Evolutionary conservation across 2,329 filamentous ascomycete species (phyloP).

Genomic region (Canariomyces notabilis): DNA sequence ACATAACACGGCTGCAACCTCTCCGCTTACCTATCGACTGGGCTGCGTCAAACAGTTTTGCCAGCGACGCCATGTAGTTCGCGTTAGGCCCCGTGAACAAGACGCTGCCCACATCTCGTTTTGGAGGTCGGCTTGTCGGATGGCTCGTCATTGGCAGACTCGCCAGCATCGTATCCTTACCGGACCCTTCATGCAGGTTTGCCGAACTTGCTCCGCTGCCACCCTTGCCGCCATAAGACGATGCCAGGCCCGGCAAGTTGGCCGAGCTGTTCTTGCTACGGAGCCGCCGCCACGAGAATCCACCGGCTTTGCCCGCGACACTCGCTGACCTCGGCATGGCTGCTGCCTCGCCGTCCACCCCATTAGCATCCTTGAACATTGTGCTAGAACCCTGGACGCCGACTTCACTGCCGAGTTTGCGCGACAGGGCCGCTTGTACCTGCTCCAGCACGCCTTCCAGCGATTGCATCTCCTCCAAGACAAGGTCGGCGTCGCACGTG

Average conservation of each 20-base stretch:
- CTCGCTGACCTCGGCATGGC: slow-evolving; percentile 52
- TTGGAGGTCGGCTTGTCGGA: slow-evolving; percentile 62
- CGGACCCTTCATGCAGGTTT: slow-evolving; percentile 37
- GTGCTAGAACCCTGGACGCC: slow-evolving; percentile 69
- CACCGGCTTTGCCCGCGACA: slow-evolving; percentile 67
- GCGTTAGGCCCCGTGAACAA: slow-evolving; percentile 79
- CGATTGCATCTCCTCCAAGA: slow-evolving; percentile 89
- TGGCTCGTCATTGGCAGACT: slow-evolving; percentile 72
- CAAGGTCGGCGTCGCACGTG: slow-evolving; percentile 82
- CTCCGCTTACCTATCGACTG: slow-evolving; percentile 78
- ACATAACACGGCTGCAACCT: background rate
- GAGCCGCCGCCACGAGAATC: slow-evolving; percentile 85
- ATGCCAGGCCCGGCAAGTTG: slow-evolving; percentile 50
- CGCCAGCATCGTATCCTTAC: slow-evolving; percentile 58
- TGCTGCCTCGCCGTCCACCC: slow-evolving; percentile 39
- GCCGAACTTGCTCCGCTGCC: slow-evolving; percentile 30
- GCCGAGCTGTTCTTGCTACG: slow-evolving; percentile 81
- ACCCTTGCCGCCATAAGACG: slow-evolving; percentile 45
- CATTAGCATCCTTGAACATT: slow-evolving; percentile 66
- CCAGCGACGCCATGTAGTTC: slow-evolving; percentile 86
- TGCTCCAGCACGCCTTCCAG: slow-evolving; percentile 83
- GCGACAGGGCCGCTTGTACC: slow-evolving; percentile 68
- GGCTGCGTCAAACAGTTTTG: slow-evolving; percentile 85
- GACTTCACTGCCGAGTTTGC: slow-evolving; percentile 90
- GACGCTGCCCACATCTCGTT: slow-evolving; percentile 63